These are phyloP conservation scores for Sapria himalayana DNA, from an alignment of 345 rosid genomes.

Conservation along the genomic window DNA sequence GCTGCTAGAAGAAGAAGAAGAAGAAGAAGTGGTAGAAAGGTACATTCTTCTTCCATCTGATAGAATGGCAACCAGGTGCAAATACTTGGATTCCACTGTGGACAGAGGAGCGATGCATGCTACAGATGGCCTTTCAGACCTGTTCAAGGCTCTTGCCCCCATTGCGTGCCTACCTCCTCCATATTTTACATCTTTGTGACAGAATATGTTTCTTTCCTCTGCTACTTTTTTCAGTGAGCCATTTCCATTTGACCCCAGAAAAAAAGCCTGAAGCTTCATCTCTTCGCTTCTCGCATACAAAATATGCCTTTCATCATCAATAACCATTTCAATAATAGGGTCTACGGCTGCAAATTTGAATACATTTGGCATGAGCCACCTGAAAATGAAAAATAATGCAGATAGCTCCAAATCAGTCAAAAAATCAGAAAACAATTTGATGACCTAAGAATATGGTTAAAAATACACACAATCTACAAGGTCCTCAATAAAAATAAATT, in stretches of 20 bases:
- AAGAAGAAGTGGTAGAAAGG: slow-evolving; percentile 79
- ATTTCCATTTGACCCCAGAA: slow-evolving; percentile 51
- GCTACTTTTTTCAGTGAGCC: slow-evolving; percentile 79
- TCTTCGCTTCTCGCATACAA: slow-evolving; percentile 87
- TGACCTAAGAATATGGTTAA: too few species aligned
- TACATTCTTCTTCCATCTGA: slow-evolving; percentile 98
- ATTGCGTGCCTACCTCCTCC: slow-evolving; percentile 56
- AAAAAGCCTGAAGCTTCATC: slow-evolving; percentile 81
- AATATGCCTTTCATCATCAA: slow-evolving; percentile 84
- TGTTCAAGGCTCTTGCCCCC: slow-evolving; percentile 28
- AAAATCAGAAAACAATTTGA: too few species aligned
- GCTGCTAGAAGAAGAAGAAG: slow-evolving; percentile 33
- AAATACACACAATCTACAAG: too few species aligned
- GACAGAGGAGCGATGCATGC: slow-evolving; percentile 75
- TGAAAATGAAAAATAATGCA: slow-evolving; percentile 27
- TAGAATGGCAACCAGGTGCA: slow-evolving; percentile 78
- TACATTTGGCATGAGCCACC: slow-evolving; percentile 93
- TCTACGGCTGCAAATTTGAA: slow-evolving; percentile 92
- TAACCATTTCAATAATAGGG: slow-evolving; percentile 76
- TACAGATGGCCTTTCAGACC: slow-evolving; percentile 59
- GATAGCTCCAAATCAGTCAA: too few species aligned
- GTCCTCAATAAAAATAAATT: too few species aligned
- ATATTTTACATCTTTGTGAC: slow-evolving; percentile 54
- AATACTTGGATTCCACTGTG: slow-evolving; percentile 69
- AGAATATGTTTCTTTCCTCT: slow-evolving; percentile 74